A percentile compares a stretch with the other conserved stretches of the same genome.
These are phyloP conservation scores for Phaeotremella fagi DNA, from an alignment of 768 basidiomycete species.

Conservation along the genomic window DNA sequence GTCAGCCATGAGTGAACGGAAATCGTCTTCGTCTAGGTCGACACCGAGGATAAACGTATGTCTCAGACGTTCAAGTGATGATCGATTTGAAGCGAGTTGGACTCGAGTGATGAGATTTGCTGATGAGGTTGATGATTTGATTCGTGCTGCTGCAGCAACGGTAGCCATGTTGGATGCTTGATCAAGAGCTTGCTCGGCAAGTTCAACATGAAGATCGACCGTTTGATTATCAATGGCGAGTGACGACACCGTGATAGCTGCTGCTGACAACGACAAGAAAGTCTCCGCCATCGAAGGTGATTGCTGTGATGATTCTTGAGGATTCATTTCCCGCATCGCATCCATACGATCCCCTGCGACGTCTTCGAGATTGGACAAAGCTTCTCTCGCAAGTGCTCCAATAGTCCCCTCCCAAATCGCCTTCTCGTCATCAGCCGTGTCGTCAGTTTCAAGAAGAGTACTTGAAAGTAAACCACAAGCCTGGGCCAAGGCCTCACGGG, in stretches of 20 bases:
- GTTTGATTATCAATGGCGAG: constrained; percentile 25
- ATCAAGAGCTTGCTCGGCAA: constrained; percentile 44
- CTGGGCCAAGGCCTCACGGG: constrained; percentile 35
- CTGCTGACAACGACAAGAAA: constrained; percentile 34
- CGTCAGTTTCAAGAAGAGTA: constrained; percentile 33
- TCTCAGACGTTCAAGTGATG: constrained; percentile 35
- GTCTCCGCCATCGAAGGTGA: constrained; percentile 38
- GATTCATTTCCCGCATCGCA: constrained; percentile 19
- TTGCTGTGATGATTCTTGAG: constrained; percentile 20
- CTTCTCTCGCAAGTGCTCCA: constrained; percentile 38
- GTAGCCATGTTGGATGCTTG: constrained; percentile 45
- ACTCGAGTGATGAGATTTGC: constrained; percentile 43
- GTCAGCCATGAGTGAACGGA: constrained; percentile 40
- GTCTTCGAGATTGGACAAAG: constrained; percentile 37
- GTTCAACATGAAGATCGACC: constrained; percentile 39
- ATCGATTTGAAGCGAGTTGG: constrained; percentile 38
- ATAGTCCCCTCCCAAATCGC: constrained; percentile 39
- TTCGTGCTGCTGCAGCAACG: constrained; percentile 26
- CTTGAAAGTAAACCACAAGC: constrained; percentile 32
- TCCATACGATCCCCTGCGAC: constrained; percentile 41
- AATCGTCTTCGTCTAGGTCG: constrained; percentile 45
- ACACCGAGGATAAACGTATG: constrained; percentile 40
- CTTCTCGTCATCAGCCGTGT: constrained; percentile 25
- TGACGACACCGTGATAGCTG: constrained; percentile 33
- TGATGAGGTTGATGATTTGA: constrained; percentile 30